phyloP scores from a whole-genome alignment of 2,329 filamentous ascomycete species.

The Didymosphaeria variabile region DNA sequence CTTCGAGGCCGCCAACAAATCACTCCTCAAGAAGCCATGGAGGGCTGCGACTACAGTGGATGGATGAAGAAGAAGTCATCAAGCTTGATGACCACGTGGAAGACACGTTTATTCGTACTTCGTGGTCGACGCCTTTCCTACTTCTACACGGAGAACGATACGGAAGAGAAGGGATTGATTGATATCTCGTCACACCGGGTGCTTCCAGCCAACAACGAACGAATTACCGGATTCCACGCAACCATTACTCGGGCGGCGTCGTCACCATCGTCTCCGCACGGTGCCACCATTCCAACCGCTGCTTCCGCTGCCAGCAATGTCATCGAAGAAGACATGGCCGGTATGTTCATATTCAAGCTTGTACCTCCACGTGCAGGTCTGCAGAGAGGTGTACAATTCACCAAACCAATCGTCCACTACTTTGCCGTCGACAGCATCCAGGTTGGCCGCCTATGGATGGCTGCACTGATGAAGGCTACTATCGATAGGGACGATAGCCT shows the following conservation, averaged over 20 bases:
- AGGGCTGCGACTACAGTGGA: constrained; percentile 88
- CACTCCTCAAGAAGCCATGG: constrained; percentile 81
- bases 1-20: constrained; percentile 85
- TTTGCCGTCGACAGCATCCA: constrained; percentile 93
- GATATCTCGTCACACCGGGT: constrained; percentile 98
- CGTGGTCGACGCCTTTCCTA: constrained; percentile 91
- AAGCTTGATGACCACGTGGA: constrained; percentile 97
- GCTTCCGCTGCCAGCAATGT: constrained; percentile 47
- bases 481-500: constrained; percentile 87
- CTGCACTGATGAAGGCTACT: constrained; percentile 96
- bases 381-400: constrained; percentile 93
- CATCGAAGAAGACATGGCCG: constrained; percentile 58
- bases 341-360: constrained; percentile 98
- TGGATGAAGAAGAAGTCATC: constrained; percentile 99
- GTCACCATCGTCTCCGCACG: constrained; percentile 66
- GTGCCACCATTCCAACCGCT: constrained; percentile 50
- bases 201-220: constrained; percentile 91
- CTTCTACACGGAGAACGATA: constrained; percentile 93
- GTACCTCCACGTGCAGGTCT: constrained; percentile 88
- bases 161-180: constrained; percentile 92
- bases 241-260: constrained; percentile 87
- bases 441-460: constrained; percentile 96
- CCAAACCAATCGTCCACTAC: constrained; percentile 95
- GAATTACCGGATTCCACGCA: constrained; percentile 88
- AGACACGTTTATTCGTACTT: constrained; percentile 92